A percentile compares a stretch with the other conserved stretches of the same genome.
Conservation (phyloP, 495 filamentous ascomycete genomes). For the Chaetomidium leptoderma region DNA sequence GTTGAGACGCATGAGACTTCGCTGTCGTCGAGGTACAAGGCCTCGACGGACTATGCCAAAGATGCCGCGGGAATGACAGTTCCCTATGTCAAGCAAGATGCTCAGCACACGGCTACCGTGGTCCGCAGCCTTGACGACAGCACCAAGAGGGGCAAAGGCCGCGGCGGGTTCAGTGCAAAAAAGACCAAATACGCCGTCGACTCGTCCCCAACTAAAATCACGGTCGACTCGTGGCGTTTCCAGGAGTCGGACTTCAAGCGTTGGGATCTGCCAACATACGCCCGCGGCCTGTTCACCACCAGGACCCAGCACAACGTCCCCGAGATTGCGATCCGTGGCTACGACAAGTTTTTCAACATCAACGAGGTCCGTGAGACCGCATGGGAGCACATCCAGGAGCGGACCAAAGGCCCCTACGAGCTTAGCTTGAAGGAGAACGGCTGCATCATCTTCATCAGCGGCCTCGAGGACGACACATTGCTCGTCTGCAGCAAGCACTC, state of each 20-base stretch:
- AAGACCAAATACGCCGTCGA: slow-evolving; percentile 67
- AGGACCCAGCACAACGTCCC: slow-evolving; percentile 53
- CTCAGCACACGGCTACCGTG: slow-evolving; percentile 56
- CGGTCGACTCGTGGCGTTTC: slow-evolving; percentile 88
- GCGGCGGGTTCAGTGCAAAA: slow-evolving; percentile 57
- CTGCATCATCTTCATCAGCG: slow-evolving; percentile 96
- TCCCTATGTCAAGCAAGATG: slow-evolving; percentile 62
- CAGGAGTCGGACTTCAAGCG: slow-evolving; percentile 95
- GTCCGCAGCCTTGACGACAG: slow-evolving; percentile 54
- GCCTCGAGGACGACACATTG: slow-evolving; percentile 78
- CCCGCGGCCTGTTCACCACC: slow-evolving; percentile 87
- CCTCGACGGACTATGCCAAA: slow-evolving; percentile 32
- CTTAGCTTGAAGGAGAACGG: slow-evolving; percentile 97
- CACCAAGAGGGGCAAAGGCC: slow-evolving; percentile 47
- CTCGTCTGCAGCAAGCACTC: slow-evolving; percentile 98
- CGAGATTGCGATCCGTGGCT: slow-evolving; percentile 82
- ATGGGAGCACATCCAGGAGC: slow-evolving; percentile 72
- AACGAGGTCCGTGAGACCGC: slow-evolving; percentile 70
- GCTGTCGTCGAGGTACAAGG: slow-evolving; percentile 25
- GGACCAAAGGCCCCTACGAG: slow-evolving; percentile 88
- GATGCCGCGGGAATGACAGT: slow-evolving; percentile 27
- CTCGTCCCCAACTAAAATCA: slow-evolving; percentile 51
- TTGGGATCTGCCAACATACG: slow-evolving; percentile 75
- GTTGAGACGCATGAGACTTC: slow-evolving; percentile 6
- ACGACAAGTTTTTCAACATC: slow-evolving; percentile 99